Percentiles rank a stretch among this genome's conserved stretches.
Conservation (phyloP, 2,329 filamentous ascomycete genomes). For the Parastagonospora avenae region DNA sequence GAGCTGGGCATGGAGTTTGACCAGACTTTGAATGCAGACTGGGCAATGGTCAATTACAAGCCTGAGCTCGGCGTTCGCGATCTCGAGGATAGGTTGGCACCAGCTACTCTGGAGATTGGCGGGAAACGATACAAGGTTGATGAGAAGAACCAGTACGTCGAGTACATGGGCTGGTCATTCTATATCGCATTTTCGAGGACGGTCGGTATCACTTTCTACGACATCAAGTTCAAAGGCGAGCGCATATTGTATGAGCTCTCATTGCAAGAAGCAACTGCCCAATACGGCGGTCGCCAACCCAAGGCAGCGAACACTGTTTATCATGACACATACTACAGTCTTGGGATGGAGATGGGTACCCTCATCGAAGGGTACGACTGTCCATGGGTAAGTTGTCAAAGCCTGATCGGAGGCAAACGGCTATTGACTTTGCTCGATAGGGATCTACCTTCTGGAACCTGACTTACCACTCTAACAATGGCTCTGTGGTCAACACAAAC, state of each 20-base stretch:
- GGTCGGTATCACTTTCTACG: slow-evolving; percentile 57
- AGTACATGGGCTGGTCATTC: slow-evolving; percentile 59
- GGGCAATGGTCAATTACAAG: slow-evolving; percentile 52
- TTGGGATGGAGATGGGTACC: slow-evolving; percentile 51
- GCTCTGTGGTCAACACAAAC: slow-evolving; percentile 50
- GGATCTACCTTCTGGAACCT: slow-evolving; percentile 58
- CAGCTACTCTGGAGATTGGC: slow-evolving; percentile 48
- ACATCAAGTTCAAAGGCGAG: slow-evolving; percentile 61
- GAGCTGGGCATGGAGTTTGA: slow-evolving; percentile 53
- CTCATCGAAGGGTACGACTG: slow-evolving; percentile 59
- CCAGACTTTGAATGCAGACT: slow-evolving; percentile 55
- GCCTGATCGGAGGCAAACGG: too few species aligned
- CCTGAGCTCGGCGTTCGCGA: slow-evolving; percentile 30
- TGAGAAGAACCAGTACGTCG: slow-evolving; percentile 50
- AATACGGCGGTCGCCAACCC: slow-evolving; percentile 56
- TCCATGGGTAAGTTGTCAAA: slow-evolving; percentile 35
- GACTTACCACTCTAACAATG: slow-evolving; percentile 52
- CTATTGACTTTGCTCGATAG: too few species aligned
- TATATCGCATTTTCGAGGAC: slow-evolving; percentile 58
- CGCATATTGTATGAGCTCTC: slow-evolving; percentile 62
- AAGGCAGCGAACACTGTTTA: slow-evolving; percentile 53
- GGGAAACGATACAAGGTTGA: slow-evolving; percentile 53
- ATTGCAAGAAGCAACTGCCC: slow-evolving; percentile 61
- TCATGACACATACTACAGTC: slow-evolving; percentile 56
- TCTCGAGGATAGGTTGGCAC: slow-evolving; percentile 51